Percentiles rank a stretch among this genome's conserved stretches.
These are phyloP conservation scores for Petunia hybrid DNA, from an alignment of 305 asterid genomes.

Conservation along the genomic window DNA sequence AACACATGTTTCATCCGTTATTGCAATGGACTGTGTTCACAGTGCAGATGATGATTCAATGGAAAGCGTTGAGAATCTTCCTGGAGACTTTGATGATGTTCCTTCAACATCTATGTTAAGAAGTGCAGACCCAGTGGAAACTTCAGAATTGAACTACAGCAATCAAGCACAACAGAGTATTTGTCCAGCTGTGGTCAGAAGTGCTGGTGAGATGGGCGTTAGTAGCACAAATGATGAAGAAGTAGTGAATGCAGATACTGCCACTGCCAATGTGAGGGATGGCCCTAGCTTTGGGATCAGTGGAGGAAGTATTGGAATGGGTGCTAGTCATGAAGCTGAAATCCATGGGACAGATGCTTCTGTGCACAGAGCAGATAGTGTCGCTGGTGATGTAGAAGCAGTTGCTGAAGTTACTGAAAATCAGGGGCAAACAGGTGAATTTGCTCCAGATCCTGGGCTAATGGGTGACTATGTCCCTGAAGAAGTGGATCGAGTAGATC, in stretches of 20 bases:
- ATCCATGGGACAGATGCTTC: slow-evolving; percentile 87
- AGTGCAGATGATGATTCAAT: slow-evolving; percentile 82
- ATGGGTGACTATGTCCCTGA: slow-evolving; percentile 99
- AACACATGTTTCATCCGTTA: slow-evolving; percentile 85
- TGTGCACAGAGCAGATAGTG: slow-evolving; percentile 81
- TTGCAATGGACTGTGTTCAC: slow-evolving; percentile 94
- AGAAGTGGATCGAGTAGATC: slow-evolving; percentile 89
- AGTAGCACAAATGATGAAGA: slow-evolving; percentile 99
- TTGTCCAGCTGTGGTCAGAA: slow-evolving; percentile 75
- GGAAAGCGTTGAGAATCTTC: slow-evolving; percentile 98
- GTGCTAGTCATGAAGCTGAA: slow-evolving; percentile 99
- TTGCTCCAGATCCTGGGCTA: slow-evolving; percentile 91
- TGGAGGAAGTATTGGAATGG: slow-evolving; percentile 99
- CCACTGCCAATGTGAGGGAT: slow-evolving; percentile 80
- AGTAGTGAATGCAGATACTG: slow-evolving; percentile 91
- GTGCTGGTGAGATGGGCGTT: slow-evolving; percentile 88
- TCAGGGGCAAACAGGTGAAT: slow-evolving; percentile 90
- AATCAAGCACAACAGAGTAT: slow-evolving; percentile 96
- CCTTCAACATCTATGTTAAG: slow-evolving; percentile 79
- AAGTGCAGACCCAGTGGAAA: slow-evolving; percentile 71
- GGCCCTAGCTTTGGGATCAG: slow-evolving; percentile 93
- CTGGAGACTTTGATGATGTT: slow-evolving; percentile 80
- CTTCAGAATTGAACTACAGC: slow-evolving; percentile 92
- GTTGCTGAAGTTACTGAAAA: slow-evolving; percentile 91
- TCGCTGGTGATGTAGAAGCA: slow-evolving; percentile 88